Percentiles rank a stretch among this genome's conserved stretches.
Evolutionary conservation across 805 yeast species (phyloP).

Genomic region (Suhomyces faveliae): DNA sequence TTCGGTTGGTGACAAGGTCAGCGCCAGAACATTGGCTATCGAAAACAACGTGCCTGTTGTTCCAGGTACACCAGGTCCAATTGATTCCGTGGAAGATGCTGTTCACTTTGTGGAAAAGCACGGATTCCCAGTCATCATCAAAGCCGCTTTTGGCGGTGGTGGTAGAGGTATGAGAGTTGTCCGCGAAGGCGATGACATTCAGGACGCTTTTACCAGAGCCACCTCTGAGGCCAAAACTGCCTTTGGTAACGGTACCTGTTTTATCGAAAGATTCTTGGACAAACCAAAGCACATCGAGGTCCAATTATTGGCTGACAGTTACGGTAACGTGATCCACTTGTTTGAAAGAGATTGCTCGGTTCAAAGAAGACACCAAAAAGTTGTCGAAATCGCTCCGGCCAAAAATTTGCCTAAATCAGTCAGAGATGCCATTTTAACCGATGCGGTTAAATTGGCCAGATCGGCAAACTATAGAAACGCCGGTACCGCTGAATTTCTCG

Average conservation of each 20-base stretch:
- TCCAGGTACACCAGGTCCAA: conserved; percentile 98
- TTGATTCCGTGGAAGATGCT: conserved; percentile 77
- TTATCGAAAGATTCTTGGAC: conserved; percentile 92
- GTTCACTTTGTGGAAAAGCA: conserved; percentile 71
- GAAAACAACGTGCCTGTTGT: conserved; percentile 85
- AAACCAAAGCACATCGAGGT: conserved; percentile 98
- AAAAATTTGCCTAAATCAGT: conserved; percentile 78
- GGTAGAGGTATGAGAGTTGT: conserved; percentile 99
- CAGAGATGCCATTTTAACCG: conserved; percentile 88
- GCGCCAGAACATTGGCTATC: conserved; percentile 86
- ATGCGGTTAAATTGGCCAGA: conserved; percentile 90
- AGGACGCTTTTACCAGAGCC: conserved; percentile 91
- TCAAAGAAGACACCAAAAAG: conserved; percentile 98
- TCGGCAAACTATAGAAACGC: conserved; percentile 92
- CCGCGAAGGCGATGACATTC: conserved; percentile 89
- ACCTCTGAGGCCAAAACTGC: conserved; percentile 91
- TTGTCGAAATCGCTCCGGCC: conserved; percentile 98
- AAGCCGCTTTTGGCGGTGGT: conserved; percentile 99
- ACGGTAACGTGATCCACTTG: conserved; percentile 92
- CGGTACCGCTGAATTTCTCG: conserved; percentile 97
- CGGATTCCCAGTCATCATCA: conserved; percentile 95
- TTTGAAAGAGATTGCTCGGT: conserved; percentile 99
- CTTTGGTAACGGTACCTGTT: conserved; percentile 98
- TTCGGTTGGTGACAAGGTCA: conserved; percentile 94
- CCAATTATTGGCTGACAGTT: conserved; percentile 87